Evolutionary conservation across 441 rosid genomes (phyloP).

Genomic region (Bocquillonia castaneifolia): DNA sequence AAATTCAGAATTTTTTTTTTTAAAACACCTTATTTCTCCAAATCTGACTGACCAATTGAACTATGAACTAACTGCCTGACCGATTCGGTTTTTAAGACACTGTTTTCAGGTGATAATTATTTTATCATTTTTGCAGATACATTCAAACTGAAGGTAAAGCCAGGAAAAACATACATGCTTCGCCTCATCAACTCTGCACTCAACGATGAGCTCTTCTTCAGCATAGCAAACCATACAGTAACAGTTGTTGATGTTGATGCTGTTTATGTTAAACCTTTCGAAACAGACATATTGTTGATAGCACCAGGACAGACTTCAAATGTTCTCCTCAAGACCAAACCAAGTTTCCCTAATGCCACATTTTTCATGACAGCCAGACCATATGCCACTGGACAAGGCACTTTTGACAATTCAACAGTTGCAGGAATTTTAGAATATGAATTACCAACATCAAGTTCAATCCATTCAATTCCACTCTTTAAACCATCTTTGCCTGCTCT

Average conservation of each 20-base stretch:
- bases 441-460: slow-evolving; percentile 16
- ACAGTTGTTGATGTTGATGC: slow-evolving; percentile 67
- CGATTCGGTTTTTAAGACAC: too few relatives aligned
- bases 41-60: too few relatives aligned
- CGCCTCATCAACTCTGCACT: slow-evolving; percentile 71
- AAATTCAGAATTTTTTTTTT: too few relatives aligned
- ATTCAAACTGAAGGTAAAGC: slow-evolving; percentile 63
- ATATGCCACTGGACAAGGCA: slow-evolving; percentile 60
- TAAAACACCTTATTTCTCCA: too few relatives aligned
- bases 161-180: slow-evolving; percentile 58
- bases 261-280: slow-evolving; percentile 61
- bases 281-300: slow-evolving; percentile 46
- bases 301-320: slow-evolving; percentile 74
- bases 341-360: slow-evolving; percentile 47
- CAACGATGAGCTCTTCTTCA: slow-evolving; percentile 77
- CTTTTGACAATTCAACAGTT: slow-evolving; percentile 70
- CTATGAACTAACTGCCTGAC: too few relatives aligned
- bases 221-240: slow-evolving; percentile 63
- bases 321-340: slow-evolving; percentile 57
- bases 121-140: slow-evolving; percentile 38
- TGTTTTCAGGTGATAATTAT: not conserved
- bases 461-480: slow-evolving; percentile 38
- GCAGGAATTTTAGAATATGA: slow-evolving; percentile 64
- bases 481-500: slow-evolving; percentile 55
- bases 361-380: slow-evolving; percentile 67